These are phyloP conservation scores for Suillus fuscotomentosus DNA, from an alignment of 768 basidiomycete genomes.

Conservation along the genomic window DNA sequence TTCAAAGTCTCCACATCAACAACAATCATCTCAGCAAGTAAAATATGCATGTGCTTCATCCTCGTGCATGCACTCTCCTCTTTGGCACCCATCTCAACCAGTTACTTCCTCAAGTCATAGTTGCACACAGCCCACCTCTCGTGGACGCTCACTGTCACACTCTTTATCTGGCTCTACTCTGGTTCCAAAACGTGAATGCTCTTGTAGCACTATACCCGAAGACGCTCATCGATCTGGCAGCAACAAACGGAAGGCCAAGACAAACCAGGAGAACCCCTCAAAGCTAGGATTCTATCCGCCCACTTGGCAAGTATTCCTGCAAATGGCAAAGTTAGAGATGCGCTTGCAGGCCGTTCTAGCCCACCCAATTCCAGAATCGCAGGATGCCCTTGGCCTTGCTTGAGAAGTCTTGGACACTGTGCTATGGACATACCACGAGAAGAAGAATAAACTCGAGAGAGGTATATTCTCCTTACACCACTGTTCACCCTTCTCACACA, in stretches of 20 bases:
- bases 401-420: no score
- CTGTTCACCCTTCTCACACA: neutral
- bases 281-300: no score
- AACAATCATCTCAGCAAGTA: no score
- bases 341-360: neutral
- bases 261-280: no score
- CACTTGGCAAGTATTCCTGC: no score
- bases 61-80: neutral
- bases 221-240: neutral
- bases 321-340: no score
- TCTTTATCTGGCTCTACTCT: neutral
- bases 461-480: neutral
- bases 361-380: neutral
- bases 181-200: accelerated
- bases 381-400: no score
- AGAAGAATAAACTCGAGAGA: neutral
- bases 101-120: neutral
- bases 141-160: neutral
- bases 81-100: neutral
- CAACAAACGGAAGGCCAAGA: no score
- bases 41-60: neutral
- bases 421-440: neutral
- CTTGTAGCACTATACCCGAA: accelerated
- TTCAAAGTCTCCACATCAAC: no score
- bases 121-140: neutral